Percentiles rank a stretch among this genome's conserved stretches.
Conservation (phyloP, 2,329 filamentous ascomycete genomes). For the Blastomyces silverae region DNA sequence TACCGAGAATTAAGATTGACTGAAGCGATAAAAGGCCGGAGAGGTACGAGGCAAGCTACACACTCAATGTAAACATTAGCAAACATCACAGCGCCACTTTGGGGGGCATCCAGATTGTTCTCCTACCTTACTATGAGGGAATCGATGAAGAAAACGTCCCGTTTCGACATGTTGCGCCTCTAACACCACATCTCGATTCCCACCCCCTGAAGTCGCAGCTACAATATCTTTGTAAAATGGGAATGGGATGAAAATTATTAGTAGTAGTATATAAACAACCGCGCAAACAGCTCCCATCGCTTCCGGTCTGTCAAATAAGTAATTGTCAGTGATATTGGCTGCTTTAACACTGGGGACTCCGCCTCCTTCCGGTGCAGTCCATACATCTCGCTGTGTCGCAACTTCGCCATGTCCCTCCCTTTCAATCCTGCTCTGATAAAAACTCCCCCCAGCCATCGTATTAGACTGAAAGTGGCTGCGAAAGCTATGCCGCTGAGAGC, state of each 20-base stretch:
- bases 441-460: slow-evolving; percentile 84
- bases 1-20: slow-evolving; percentile 80
- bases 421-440: slow-evolving; percentile 86
- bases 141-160: slow-evolving; percentile 79
- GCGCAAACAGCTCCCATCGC: slow-evolving; percentile 94
- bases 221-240: slow-evolving; percentile 98
- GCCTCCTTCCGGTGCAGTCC: slow-evolving; percentile 24
- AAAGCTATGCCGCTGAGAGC: slow-evolving; percentile 84
- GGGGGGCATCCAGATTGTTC: slow-evolving; percentile 19
- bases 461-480: slow-evolving; percentile 71
- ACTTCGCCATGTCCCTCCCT: slow-evolving; percentile 80
- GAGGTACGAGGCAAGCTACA: slow-evolving; percentile 82
- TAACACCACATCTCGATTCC: slow-evolving; percentile 79
- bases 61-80: not conserved
- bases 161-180: slow-evolving; percentile 66
- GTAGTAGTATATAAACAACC: slow-evolving; percentile 78
- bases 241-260: slow-evolving; percentile 92
- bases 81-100: not conserved
- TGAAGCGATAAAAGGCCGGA: slow-evolving; percentile 91
- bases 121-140: slow-evolving; percentile 83
- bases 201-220: slow-evolving; percentile 84
- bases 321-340: slow-evolving; percentile 16
- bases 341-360: not conserved
- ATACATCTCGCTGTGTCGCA: slow-evolving; percentile 66
- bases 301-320: slow-evolving; percentile 57